Evolutionary conservation across 2,329 filamentous ascomycete genomes (phyloP).

Genomic region (Aschersonia sp.): DNA sequence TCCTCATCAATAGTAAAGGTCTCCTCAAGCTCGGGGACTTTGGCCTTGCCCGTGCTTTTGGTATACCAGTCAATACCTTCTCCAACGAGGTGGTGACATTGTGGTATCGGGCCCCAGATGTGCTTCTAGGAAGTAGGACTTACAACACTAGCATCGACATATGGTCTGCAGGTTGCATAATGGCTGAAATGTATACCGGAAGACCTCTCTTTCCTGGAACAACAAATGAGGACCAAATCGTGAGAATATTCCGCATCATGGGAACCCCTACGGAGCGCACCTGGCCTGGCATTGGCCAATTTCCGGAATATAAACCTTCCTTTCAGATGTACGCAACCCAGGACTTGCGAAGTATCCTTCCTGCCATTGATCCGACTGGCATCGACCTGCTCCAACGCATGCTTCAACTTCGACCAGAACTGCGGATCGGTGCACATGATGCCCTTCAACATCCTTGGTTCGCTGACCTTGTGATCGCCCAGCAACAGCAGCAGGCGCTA

Average conservation of each 20-base stretch:
- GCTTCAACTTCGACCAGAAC: slow-evolving; percentile 84
- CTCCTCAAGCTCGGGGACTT: slow-evolving; percentile 90
- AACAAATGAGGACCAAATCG: slow-evolving; percentile 93
- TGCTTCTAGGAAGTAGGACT: slow-evolving; percentile 81
- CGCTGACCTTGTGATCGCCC: slow-evolving; percentile 49
- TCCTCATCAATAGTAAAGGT: slow-evolving; percentile 86
- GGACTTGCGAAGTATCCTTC: slow-evolving; percentile 72
- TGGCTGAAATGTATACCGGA: slow-evolving; percentile 99
- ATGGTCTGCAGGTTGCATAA: slow-evolving; percentile 97
- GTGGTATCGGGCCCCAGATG: slow-evolving; percentile 95
- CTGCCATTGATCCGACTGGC: slow-evolving; percentile 75
- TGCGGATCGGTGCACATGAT: slow-evolving; percentile 75
- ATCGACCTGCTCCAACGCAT: slow-evolving; percentile 80
- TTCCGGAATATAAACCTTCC: slow-evolving; percentile 93
- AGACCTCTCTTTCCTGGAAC: slow-evolving; percentile 92
- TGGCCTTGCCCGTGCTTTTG: slow-evolving; percentile 83
- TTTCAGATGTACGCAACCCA: slow-evolving; percentile 93
- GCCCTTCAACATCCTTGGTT: slow-evolving; percentile 92
- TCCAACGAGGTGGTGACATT: slow-evolving; percentile 95
- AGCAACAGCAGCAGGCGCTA: slow-evolving; percentile 27
- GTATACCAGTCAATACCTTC: slow-evolving; percentile 95
- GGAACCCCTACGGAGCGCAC: slow-evolving; percentile 89
- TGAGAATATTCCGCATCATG: slow-evolving; percentile 97
- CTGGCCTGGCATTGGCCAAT: slow-evolving; percentile 89
- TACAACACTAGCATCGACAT: slow-evolving; percentile 99